Base-by-base conservation (phyloP, 306 rosid genomes). In the Cyclanthera cordifolia region DNA sequence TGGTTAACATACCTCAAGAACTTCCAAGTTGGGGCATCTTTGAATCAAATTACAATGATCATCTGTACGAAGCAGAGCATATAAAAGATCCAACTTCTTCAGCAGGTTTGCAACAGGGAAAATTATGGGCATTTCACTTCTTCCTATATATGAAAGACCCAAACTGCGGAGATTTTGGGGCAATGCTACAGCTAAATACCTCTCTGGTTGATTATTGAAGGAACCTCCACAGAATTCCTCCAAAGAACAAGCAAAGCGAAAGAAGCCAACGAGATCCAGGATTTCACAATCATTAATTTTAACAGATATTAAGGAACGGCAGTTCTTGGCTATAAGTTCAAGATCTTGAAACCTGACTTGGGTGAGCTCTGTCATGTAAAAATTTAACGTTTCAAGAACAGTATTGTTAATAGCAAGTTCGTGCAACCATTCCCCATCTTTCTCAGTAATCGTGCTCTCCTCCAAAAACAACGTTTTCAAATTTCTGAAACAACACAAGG, bases 141-240 rank as follows among this genome's bases (percentile, higher is more conserved):
- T 84, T 55, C 91, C 94, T 79, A 93, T 76, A 74, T 84, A 87
- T 4, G 94, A 74, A 76, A 90, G 85, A 77, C 97, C 97, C 85
- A 93, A 69, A 64, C 78, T 80, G 73, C 76, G 80, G 64, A 93
- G 41, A 49, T 74, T 88, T 56, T 74, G 82, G 8, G 99, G 97
- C 41, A 93, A 79, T 7, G 86, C 9, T 53, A 90, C 78, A 58
- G 48, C 77, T 25, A 74, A 0, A 73, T 93, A 93, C 37, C 0
- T 79, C 6, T 86, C 95, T 12, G 90, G 80, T 17, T 79, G 77
- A 25, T 80, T 79, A 37, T 75, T 85, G 81, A 88, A 88, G 74
- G 82, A 80, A 47, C 95, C 99, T 28, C 99, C 99, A 73, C 95
- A 86, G 79, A 93, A 90, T 67, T 90, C 99, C 75, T 90, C 95